A percentile compares a stretch with the other conserved stretches of the same genome.
These are phyloP conservation scores for Populus tomentosa DNA, from an alignment of 441 rosid species.

Conservation along the genomic window DNA sequence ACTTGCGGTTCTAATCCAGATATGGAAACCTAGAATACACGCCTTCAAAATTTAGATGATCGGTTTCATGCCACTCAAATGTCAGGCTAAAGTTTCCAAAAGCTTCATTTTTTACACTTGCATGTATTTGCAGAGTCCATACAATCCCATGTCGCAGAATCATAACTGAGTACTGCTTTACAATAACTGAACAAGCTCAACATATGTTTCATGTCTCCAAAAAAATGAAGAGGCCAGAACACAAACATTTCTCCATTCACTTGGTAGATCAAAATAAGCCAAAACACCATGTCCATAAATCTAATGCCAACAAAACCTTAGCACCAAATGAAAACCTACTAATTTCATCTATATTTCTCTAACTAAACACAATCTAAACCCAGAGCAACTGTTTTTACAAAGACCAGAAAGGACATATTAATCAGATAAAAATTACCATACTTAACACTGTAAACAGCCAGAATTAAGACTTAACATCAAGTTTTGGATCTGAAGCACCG, in stretches of 20 bases:
- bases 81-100: neutral
- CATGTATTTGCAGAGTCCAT: neutral
- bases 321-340: slow-evolving; percentile 5
- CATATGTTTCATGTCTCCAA: neutral
- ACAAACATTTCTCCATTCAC: neutral
- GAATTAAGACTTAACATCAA: slow-evolving; percentile 14
- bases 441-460: slow-evolving; percentile 20
- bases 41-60: neutral
- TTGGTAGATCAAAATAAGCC: neutral
- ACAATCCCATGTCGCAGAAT: neutral
- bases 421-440: slow-evolving; percentile 16
- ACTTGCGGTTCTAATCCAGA: neutral
- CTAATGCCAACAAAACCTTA: slow-evolving; percentile 6
- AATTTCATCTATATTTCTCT: neutral
- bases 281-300: neutral
- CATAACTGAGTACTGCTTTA: neutral
- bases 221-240: neutral
- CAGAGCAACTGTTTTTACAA: slow-evolving; percentile 1
- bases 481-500: slow-evolving; percentile 28
- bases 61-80: neutral
- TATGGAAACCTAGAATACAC: neutral
- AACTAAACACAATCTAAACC: slow-evolving; percentile 13
- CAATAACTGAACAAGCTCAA: neutral
- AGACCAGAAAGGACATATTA: neutral
- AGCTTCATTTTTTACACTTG: neutral